These are phyloP conservation scores for Paspalum vaginatum DNA, from an alignment of 176 grass and related monocot genomes.

Conservation along the genomic window DNA sequence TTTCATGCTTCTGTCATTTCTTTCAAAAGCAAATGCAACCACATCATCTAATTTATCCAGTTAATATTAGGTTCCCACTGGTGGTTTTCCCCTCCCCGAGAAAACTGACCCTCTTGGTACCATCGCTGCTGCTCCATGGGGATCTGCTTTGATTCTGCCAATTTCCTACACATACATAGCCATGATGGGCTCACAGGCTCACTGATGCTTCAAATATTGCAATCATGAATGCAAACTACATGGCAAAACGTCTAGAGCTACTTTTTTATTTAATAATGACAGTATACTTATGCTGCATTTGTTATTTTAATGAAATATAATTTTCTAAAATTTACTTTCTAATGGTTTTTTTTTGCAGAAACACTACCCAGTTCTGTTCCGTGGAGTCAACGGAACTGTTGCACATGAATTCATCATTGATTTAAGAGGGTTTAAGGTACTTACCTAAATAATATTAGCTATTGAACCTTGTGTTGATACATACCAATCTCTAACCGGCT, in stretches of 20 bases:
- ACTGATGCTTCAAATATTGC: slow-evolving; percentile 98
- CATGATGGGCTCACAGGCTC: slow-evolving; percentile 97
- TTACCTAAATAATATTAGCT: not conserved
- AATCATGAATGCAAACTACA: slow-evolving; percentile 98
- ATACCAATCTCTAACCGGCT: slow-evolving; percentile 27
- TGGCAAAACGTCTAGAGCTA: slow-evolving; percentile 99
- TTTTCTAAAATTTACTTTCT: slow-evolving; percentile 32
- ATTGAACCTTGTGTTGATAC: not conserved
- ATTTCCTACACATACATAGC: slow-evolving; percentile 99
- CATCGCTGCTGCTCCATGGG: slow-evolving; percentile 97
- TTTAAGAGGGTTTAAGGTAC: slow-evolving; percentile 98
- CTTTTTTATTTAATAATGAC: not conserved
- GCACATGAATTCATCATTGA: slow-evolving; percentile 99
- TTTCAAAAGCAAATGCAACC: slow-evolving; percentile 20
- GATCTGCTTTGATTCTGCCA: slow-evolving; percentile 97
- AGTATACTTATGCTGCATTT: slow-evolving; percentile 21
- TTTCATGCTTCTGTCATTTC: slow-evolving; percentile 8
- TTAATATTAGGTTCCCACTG: slow-evolving; percentile 70
- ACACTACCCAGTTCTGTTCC: slow-evolving; percentile 96
- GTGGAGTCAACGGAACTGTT: slow-evolving; percentile 97
- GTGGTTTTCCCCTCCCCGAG: slow-evolving; percentile 87
- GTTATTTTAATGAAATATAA: slow-evolving; percentile 14
- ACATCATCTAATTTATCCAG: slow-evolving; percentile 11
- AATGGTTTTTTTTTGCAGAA: slow-evolving; percentile 64
- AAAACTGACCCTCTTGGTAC: slow-evolving; percentile 86